Evolutionary conservation across 1,139 yeast species (phyloP), one percentile per base, ranked within the genome.

Genomic region (Ogataea hybrid): DNA sequence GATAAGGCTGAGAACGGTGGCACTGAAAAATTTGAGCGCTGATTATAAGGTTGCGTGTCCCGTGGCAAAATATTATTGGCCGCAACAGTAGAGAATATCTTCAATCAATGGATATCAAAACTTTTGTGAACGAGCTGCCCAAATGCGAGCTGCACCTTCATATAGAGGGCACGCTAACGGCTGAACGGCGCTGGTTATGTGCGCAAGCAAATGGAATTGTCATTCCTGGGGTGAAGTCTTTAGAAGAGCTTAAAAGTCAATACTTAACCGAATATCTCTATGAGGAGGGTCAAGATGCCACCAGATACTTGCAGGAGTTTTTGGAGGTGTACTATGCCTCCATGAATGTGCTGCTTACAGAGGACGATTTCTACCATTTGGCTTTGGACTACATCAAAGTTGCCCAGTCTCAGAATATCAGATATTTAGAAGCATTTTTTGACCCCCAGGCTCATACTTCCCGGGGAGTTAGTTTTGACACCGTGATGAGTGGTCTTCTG

Each of bases 101-200:
- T 10, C 3, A 23, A 5, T 23, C 11, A n/a, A 36, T 36, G 39
- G 11, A 17, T 22, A 6, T 31, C 10, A 3, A 14, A 2, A 17
- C 30, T 8, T 82, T 81, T 61, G 70, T 82, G 43, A 62, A 59
- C 30, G 85, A 79, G 49, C 66, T 82, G 36, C 88, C 89, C 38
- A 82, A 82, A 61, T 82, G 88, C 68, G 89, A 82, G 59, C 88
- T 81, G 55, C 89, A 82, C 54, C 71, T 82, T 40, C 89, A 82
- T 62, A 63, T 82, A 35, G 89, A 82, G 64, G 90, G 90, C 23
- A 82, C 89, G 16, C 62, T 83, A 45, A 84, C 81, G 53, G 88
- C 89, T 7, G 71, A 73, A 32, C 67, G 48, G 18, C 42, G 50
- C 9, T 48, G 50, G 50, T 20, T 27, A n/a, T 47, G 49, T 28